Conservation (phyloP, 2,329 filamentous ascomycete genomes). For the Claviceps purpurea region DNA sequence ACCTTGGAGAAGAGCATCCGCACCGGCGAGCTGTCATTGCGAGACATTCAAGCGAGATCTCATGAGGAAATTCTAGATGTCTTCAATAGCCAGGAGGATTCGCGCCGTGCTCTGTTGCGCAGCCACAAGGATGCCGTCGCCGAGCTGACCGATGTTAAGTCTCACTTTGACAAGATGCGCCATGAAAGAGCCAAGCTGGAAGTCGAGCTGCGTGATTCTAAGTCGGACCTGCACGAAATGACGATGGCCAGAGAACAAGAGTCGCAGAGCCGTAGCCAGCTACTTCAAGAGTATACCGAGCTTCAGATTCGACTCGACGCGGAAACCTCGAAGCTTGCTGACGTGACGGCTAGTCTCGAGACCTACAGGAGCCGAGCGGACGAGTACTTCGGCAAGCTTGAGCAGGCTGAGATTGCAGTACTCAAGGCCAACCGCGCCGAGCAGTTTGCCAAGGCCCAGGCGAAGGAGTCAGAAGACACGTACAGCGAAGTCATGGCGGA, state of each 20-base stretch:
- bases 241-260: constrained; percentile 71
- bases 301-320: constrained; percentile 85
- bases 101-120: constrained; percentile 66
- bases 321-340: constrained; percentile 71
- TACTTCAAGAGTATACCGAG: constrained; percentile 85
- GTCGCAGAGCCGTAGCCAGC: constrained; percentile 69
- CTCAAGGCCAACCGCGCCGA: constrained; percentile 85
- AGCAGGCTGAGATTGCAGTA: constrained; percentile 91
- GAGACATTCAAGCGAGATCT: constrained; percentile 83
- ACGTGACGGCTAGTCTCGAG: constrained; percentile 70
- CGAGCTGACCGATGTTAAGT: constrained; percentile 77
- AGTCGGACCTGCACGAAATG: constrained; percentile 73
- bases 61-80: constrained; percentile 90
- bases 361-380: constrained; percentile 87
- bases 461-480: constrained; percentile 80
- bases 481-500: constrained; percentile 85
- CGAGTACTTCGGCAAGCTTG: constrained; percentile 93
- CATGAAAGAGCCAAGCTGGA: constrained; percentile 68
- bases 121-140: constrained; percentile 75
- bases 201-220: constrained; percentile 73
- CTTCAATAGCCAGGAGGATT: constrained; percentile 85
- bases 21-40: constrained; percentile 74
- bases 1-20: constrained; percentile 75
- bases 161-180: constrained; percentile 74
- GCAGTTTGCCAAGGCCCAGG: constrained; percentile 84